Evolutionary conservation across 1,284 basidiomycete genomes (phyloP).

Genomic region (Mycosarcoma mackinlayi): DNA sequence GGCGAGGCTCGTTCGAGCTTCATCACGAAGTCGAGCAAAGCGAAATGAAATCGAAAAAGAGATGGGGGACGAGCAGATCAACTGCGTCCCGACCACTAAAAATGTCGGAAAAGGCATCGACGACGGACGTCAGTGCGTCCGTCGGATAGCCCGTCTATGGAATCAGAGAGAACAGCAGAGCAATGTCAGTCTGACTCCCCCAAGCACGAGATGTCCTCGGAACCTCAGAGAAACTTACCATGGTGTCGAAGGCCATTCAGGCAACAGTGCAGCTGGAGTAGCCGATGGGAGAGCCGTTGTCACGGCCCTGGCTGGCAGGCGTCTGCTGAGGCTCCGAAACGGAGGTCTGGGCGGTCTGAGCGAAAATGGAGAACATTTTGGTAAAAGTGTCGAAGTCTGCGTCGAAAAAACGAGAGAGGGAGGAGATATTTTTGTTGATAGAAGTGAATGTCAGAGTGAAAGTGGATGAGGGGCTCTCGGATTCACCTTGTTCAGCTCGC

Average conservation of each 20-base stretch:
- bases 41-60: too few species aligned
- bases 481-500: neutral
- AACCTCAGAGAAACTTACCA: constrained; percentile 12
- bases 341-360: constrained; percentile 31
- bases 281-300: constrained; percentile 11
- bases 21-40: too few species aligned
- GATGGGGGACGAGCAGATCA: too few species aligned
- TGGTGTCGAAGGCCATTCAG: constrained; percentile 7
- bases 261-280: constrained; percentile 33
- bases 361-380: constrained; percentile 40
- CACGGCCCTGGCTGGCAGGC: constrained; percentile 10
- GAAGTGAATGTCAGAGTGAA: constrained; percentile 15
- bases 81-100: too few species aligned
- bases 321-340: constrained; percentile 22
- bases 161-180: too few species aligned
- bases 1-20: too few species aligned
- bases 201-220: too few species aligned
- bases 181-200: too few species aligned
- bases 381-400: constrained; percentile 4
- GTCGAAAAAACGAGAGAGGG: constrained; percentile 18
- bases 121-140: too few species aligned
- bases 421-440: neutral
- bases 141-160: too few species aligned
- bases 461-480: constrained; percentile 11
- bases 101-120: too few species aligned